Evolutionary conservation across 2,329 filamentous ascomycete species (phyloP).

Genomic region (Aspergillus sp.): DNA sequence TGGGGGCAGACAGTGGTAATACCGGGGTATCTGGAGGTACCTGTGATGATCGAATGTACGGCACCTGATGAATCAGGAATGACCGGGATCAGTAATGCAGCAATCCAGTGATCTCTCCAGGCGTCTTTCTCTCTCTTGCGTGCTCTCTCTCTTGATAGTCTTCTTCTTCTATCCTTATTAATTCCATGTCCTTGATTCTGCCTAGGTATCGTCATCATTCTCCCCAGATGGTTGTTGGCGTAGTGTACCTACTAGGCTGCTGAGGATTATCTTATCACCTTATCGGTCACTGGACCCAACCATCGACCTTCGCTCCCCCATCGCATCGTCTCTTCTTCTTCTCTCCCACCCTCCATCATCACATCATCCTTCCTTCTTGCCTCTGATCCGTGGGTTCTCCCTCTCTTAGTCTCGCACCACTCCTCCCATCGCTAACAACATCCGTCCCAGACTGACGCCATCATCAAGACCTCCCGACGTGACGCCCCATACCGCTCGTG

Average conservation of each 20-base stretch:
- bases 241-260: too few relatives aligned
- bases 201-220: too few relatives aligned
- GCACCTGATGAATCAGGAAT: background rate
- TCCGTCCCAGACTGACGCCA: background rate
- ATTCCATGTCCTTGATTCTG: too few relatives aligned
- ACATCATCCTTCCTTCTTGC: slow-evolving; percentile 25
- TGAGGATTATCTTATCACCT: too few relatives aligned
- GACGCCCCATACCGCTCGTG: background rate
- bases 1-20: background rate
- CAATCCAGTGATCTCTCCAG: too few relatives aligned
- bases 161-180: slow-evolving; percentile 28
- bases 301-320: slow-evolving; percentile 11
- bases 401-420: background rate
- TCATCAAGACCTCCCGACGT: background rate
- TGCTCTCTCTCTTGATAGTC: slow-evolving; percentile 30
- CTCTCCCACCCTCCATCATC: slow-evolving; percentile 14
- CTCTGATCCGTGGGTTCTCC: background rate
- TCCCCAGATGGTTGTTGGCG: too few relatives aligned
- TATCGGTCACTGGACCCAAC: slow-evolving; percentile 27
- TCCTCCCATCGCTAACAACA: background rate
- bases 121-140: too few relatives aligned
- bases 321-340: slow-evolving; percentile 9
- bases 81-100: background rate
- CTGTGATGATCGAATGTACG: background rate
- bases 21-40: background rate